These are phyloP conservation scores for Eimeria mitis DNA, from an alignment of 169 alveolate genomes.

Conservation along the genomic window DNA sequence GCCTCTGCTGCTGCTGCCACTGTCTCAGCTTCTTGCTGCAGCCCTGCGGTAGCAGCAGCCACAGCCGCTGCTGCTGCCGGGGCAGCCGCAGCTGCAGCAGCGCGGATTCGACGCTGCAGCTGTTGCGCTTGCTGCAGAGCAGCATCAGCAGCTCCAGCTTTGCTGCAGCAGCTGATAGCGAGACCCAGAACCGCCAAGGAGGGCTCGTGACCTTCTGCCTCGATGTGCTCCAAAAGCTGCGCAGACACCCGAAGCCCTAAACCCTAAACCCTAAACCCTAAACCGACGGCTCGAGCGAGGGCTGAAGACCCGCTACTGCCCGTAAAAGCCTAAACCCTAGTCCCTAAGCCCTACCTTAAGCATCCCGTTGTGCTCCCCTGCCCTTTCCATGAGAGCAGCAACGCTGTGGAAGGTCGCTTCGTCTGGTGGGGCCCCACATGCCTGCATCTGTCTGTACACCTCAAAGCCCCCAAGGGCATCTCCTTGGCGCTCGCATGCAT, in stretches of 20 bases:
- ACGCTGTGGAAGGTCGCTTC: constrained; percentile 65
- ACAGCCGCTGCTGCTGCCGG: constrained; percentile 67
- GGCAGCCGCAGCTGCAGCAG: constrained; percentile 72
- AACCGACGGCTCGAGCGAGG: neutral
- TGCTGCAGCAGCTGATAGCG: constrained; percentile 62
- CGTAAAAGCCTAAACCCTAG: neutral
- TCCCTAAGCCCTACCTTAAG: constrained; percentile 34
- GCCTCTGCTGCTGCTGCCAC: constrained; percentile 48
- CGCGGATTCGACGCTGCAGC: constrained; percentile 63
- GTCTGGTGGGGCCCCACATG: constrained; percentile 52
- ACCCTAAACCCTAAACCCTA: neutral
- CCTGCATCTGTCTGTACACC: constrained; percentile 54
- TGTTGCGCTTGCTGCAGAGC: constrained; percentile 67
- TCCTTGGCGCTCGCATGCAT: constrained; percentile 69
- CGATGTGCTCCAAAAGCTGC: constrained; percentile 74
- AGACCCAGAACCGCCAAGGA: constrained; percentile 58
- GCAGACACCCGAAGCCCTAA: constrained; percentile 16
- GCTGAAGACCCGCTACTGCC: neutral
- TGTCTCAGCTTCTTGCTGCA: constrained; percentile 9
- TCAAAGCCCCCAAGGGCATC: constrained; percentile 68
- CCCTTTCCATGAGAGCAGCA: constrained; percentile 64
- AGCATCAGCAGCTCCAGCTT: constrained; percentile 66
- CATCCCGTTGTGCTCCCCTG: constrained; percentile 67
- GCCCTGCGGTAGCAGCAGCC: constrained; percentile 47
- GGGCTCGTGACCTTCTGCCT: constrained; percentile 73